phyloP scores from a whole-genome alignment of 768 basidiomycete species.

The Lentinula detonsa region DNA sequence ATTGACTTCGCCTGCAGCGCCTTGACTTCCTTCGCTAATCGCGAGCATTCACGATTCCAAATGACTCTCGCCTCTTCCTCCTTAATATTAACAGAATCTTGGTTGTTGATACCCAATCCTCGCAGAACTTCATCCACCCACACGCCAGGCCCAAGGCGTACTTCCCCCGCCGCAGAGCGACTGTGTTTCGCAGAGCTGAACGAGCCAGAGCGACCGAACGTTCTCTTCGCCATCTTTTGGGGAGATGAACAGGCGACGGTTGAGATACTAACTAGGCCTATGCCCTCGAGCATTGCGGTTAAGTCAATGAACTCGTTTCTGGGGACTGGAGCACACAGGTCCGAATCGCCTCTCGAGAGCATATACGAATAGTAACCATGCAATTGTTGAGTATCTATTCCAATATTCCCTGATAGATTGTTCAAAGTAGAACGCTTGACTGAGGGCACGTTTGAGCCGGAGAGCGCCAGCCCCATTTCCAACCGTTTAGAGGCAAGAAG shows the following conservation, averaged over 20 bases:
- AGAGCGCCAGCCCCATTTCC: conserved; percentile 50
- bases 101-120: conserved; percentile 44
- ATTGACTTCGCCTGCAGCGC: background rate
- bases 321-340: conserved; percentile 58
- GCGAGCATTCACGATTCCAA: conserved; percentile 6
- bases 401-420: conserved; percentile 22
- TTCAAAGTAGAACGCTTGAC: conserved; percentile 46
- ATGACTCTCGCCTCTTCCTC: conserved; percentile 41
- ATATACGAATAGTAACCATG: conserved; percentile 58
- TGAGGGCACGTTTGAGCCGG: conserved; percentile 27
- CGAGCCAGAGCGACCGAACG: conserved; percentile 52
- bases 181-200: conserved; percentile 36
- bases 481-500: conserved; percentile 60
- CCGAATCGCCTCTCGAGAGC: conserved; percentile 49
- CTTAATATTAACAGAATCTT: conserved; percentile 27
- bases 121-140: conserved; percentile 66
- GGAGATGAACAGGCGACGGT: conserved; percentile 30
- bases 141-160: conserved; percentile 55
- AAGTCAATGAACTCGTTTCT: conserved; percentile 76
- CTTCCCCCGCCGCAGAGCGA: conserved; percentile 33
- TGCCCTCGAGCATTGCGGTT: conserved; percentile 64
- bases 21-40: conserved; percentile 8
- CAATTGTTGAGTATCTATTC: conserved; percentile 55
- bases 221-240: conserved; percentile 42
- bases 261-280: conserved; percentile 50